These are phyloP conservation scores for Sambucus nigra DNA, from an alignment of 129 eudicot species.

Conservation along the genomic window DNA sequence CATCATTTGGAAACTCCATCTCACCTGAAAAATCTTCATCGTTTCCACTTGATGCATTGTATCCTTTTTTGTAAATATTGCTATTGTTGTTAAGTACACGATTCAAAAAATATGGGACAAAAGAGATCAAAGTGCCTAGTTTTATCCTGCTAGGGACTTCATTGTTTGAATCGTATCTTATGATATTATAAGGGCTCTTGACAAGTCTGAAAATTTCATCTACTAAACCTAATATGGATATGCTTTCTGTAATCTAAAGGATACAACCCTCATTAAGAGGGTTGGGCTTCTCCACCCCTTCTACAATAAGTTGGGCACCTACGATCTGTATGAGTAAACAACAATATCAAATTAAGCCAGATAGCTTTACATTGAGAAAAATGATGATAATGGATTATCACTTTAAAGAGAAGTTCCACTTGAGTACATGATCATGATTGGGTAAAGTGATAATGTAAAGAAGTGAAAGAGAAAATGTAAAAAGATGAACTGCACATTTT, in stretches of 20 bases:
- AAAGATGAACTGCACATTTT: no score
- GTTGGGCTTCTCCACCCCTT: conserved; percentile 68
- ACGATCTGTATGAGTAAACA: conserved; percentile 32
- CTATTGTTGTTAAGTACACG: conserved; percentile 55
- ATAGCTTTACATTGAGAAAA: no score
- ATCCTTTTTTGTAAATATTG: conserved; percentile 70
- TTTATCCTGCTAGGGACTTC: conserved; percentile 66
- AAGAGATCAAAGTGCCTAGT: conserved; percentile 59
- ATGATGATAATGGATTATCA: not conserved
- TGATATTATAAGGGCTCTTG: conserved; percentile 74
- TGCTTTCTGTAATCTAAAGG: conserved; percentile 70
- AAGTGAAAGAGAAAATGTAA: no score
- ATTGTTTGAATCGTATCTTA: conserved; percentile 60
- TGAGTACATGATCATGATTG: no score
- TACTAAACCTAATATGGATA: conserved; percentile 65
- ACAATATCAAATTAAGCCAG: not conserved
- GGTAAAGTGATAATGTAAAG: no score
- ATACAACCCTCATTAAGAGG: conserved; percentile 83
- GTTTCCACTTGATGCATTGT: conserved; percentile 78
- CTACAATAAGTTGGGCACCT: conserved; percentile 77
- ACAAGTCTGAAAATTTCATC: conserved; percentile 93
- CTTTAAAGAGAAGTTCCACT: no score
- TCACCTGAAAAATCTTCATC: conserved; percentile 77
- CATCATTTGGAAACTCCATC: conserved; percentile 78
- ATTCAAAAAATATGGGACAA: conserved; percentile 67